These are phyloP conservation scores for Apophysomyces sp. DNA, from an alignment of 371 early-diverging fungal species.

Conservation along the genomic window DNA sequence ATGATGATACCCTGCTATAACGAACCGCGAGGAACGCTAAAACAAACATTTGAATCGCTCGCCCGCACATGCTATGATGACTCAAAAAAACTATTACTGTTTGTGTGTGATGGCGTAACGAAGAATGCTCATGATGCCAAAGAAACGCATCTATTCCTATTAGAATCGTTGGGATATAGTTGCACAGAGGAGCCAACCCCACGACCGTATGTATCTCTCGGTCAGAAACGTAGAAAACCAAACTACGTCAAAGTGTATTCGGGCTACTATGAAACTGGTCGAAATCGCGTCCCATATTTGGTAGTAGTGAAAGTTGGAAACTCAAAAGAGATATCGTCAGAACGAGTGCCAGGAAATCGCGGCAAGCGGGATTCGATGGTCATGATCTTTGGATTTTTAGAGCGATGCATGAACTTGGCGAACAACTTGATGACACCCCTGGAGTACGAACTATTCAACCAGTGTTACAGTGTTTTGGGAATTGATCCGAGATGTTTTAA, in stretches of 20 bases:
- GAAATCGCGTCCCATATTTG: conserved; percentile 48
- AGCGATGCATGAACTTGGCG: conserved; percentile 46
- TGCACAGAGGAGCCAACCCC: conserved; percentile 34
- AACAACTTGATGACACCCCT: conserved; percentile 40
- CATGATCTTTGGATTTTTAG: conserved; percentile 42
- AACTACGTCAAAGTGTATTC: conserved; percentile 47
- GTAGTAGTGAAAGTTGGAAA: conserved; percentile 46
- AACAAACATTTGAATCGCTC: conserved; percentile 47
- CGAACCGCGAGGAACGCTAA: conserved; percentile 38
- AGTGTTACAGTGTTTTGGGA: conserved; percentile 43
- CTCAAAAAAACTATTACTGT: conserved; percentile 42
- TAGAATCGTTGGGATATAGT: conserved; percentile 43
- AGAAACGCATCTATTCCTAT: conserved; percentile 32
- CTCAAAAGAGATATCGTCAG: conserved; percentile 15
- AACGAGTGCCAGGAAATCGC: conserved; percentile 37
- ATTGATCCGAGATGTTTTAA: conserved; percentile 47
- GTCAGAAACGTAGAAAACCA: conserved; percentile 24
- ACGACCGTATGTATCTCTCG: conserved; percentile 38
- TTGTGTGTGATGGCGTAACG: conserved; percentile 50
- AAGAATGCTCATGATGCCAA: conserved; percentile 19
- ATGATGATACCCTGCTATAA: conserved; percentile 46
- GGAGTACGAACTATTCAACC: conserved; percentile 48
- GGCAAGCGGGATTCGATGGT: conserved; percentile 49
- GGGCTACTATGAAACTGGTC: conserved; percentile 44
- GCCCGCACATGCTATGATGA: conserved; percentile 50